Base-by-base conservation (phyloP, 257 asterid species). In the Solanum verrucosum region DNA sequence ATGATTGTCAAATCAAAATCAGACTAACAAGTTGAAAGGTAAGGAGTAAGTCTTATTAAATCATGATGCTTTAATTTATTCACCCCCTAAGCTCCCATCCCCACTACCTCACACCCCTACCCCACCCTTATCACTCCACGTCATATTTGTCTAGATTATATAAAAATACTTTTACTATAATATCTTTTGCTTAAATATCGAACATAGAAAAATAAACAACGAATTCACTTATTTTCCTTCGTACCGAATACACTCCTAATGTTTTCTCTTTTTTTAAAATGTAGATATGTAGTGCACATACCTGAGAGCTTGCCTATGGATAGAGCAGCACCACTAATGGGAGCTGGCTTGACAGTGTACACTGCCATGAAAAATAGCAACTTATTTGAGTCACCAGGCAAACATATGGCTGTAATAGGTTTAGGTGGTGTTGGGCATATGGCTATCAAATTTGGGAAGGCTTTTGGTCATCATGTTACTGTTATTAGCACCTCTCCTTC, bases 401-500 rank as follows among this genome's bases (percentile, higher is more conserved):
- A 77, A 79, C 63, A 27, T 6, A 35, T 78, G 18, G 89, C 67
- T 7, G 78, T 96, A 11, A 93, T 96, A 33, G 98, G 98, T 3
- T 91, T 96, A 1, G 98, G 97, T 31, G 98, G 98, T 5, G 88
- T 96, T 1, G 99, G 98, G 59, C 99, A 96, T 84, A 90, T 94
- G 72, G 98, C 98, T 1, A 94, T 75, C 83, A 75, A 75, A 37
- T 75, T 75, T 75, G 83, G 83, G 0, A 75, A 75, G 83, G 83
- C 83, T 37, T 75, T 75, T 75, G 83, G 83, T 75, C 2, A 75
- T 75, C 97, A 93, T 84, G 99, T 95, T 1, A 92, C 95, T 23
- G 84, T 96, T 5, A 95, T 96, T 31, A 96, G 99, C 94, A 96
- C 99, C 3, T 95, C 99, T 27, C 93, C 98, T 1, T 93, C 96